phyloP scores from a whole-genome alignment of 139 green algal species.

The Tetraselmis chui region DNA sequence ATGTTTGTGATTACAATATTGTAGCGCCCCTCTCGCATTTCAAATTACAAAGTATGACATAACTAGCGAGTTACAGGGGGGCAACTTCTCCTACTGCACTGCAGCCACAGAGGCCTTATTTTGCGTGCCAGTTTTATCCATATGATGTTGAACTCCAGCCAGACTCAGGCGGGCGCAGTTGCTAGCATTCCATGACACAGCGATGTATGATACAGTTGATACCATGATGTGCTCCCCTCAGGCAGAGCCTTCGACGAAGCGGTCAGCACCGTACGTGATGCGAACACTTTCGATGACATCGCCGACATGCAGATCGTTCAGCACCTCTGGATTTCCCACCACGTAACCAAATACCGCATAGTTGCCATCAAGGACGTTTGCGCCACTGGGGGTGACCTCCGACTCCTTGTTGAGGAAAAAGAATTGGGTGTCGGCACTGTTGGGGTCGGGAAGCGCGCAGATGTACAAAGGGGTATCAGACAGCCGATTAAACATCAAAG shows the following conservation, averaged over 20 bases:
- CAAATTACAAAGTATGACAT: too few species aligned
- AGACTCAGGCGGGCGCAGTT: too few species aligned
- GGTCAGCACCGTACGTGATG: neutral
- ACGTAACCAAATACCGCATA: slow-evolving; percentile 98
- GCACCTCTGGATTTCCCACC: slow-evolving; percentile 29
- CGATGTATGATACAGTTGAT: neutral
- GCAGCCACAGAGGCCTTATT: neutral
- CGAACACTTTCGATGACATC: neutral
- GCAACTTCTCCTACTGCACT: too few species aligned
- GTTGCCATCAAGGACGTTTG: slow-evolving; percentile 95
- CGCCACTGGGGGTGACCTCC: slow-evolving; percentile 91
- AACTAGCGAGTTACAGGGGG: too few species aligned
- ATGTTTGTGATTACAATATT: too few species aligned
- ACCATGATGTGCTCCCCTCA: neutral
- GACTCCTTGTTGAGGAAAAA: slow-evolving; percentile 98
- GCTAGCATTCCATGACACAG: too few species aligned
- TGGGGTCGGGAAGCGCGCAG: too few species aligned
- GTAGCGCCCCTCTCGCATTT: too few species aligned
- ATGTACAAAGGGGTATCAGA: too few species aligned
- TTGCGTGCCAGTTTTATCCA: neutral
- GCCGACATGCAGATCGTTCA: neutral
- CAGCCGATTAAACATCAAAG: too few species aligned
- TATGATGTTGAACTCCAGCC: neutral
- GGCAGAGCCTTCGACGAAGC: neutral
- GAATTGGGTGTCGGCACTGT: slow-evolving; percentile 44